These are phyloP conservation scores for Picea sitchensis DNA, from an alignment of 75 land plant species.

Conservation along the genomic window DNA sequence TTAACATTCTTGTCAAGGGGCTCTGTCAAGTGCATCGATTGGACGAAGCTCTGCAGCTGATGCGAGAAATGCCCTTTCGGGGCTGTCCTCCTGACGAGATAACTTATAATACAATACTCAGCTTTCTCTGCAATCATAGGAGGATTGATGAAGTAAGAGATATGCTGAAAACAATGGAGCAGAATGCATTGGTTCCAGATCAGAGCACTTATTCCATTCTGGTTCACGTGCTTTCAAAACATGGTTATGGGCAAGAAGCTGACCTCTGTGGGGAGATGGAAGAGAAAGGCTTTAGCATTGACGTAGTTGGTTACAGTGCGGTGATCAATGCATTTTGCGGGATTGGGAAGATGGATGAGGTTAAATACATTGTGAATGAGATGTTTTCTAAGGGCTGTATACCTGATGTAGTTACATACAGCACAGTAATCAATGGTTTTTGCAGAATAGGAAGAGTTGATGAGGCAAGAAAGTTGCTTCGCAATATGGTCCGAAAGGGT, in stretches of 20 bases:
- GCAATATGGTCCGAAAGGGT: conserved; percentile 52
- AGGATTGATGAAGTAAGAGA: conserved; percentile 47
- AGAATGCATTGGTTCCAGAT: conserved; percentile 33
- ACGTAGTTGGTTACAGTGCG: no score
- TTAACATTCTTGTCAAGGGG: conserved; percentile 66
- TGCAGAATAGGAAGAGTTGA: conserved; percentile 52
- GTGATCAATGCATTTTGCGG: no score
- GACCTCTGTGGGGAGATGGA: no score
- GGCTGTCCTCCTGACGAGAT: conserved; percentile 64
- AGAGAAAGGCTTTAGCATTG: no score
- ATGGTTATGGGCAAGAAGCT: no score
- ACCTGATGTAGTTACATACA: conserved; percentile 74
- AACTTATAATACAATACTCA: conserved; percentile 58
- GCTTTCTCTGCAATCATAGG: conserved; percentile 55
- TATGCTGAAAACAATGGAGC: conserved; percentile 47
- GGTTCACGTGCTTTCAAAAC: no score
- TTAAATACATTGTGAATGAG: conserved; percentile 40
- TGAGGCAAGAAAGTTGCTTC: conserved; percentile 54
- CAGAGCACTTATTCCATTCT: conserved; percentile 34
- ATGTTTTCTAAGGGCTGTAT: conserved; percentile 44
- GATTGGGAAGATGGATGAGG: conserved; percentile 14
- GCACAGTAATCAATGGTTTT: conserved; percentile 54
- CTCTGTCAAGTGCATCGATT: conserved; percentile 31
- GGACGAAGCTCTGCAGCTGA: conserved; percentile 50
- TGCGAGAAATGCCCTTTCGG: conserved; percentile 48